These are phyloP conservation scores for Colletotrichum abscissum DNA, from an alignment of 2,329 filamentous ascomycete genomes.

Conservation along the genomic window DNA sequence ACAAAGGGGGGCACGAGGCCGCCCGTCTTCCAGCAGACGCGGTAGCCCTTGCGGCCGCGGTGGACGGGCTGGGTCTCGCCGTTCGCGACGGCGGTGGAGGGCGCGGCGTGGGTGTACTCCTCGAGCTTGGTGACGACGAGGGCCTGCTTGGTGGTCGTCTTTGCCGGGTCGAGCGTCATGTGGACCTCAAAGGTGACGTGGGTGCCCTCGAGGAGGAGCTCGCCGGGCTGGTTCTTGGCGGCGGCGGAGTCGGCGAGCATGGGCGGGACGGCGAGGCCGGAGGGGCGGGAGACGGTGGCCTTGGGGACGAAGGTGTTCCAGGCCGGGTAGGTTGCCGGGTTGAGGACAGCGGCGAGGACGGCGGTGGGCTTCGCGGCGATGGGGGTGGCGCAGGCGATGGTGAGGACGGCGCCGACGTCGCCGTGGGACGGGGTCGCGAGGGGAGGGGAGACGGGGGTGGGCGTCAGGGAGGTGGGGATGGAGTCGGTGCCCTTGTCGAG, in stretches of 20 bases:
- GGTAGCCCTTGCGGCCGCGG: slow-evolving; percentile 46
- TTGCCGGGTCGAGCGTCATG: slow-evolving; percentile 41
- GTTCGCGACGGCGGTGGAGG: neutral
- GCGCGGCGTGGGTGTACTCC: slow-evolving; percentile 38
- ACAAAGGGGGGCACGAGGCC: slow-evolving; percentile 46
- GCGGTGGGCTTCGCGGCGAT: slow-evolving; percentile 47
- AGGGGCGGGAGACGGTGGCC: slow-evolving; percentile 41
- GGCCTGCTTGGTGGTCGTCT: slow-evolving; percentile 37
- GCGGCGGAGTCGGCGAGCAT: slow-evolving; percentile 34
- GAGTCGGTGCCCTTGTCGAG: slow-evolving; percentile 29
- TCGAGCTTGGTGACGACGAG: slow-evolving; percentile 46
- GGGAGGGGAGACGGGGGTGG: slow-evolving; percentile 26
- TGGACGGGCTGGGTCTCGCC: slow-evolving; percentile 31
- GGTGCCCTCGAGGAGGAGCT: slow-evolving; percentile 44
- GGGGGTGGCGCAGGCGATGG: slow-evolving; percentile 44
- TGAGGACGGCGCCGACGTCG: slow-evolving; percentile 26
- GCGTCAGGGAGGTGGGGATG: slow-evolving; percentile 28
- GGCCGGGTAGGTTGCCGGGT: slow-evolving; percentile 45
- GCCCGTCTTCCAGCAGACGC: slow-evolving; percentile 51
- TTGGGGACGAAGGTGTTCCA: slow-evolving; percentile 50
- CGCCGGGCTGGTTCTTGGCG: slow-evolving; percentile 25
- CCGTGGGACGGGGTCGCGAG: slow-evolving; percentile 25
- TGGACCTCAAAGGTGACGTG: slow-evolving; percentile 48
- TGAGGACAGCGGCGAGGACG: slow-evolving; percentile 45
- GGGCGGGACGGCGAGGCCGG: slow-evolving; percentile 32